Evolutionary conservation across 352 stramenopile genomes (phyloP).

Genomic region (Pythium folliculosum): DNA sequence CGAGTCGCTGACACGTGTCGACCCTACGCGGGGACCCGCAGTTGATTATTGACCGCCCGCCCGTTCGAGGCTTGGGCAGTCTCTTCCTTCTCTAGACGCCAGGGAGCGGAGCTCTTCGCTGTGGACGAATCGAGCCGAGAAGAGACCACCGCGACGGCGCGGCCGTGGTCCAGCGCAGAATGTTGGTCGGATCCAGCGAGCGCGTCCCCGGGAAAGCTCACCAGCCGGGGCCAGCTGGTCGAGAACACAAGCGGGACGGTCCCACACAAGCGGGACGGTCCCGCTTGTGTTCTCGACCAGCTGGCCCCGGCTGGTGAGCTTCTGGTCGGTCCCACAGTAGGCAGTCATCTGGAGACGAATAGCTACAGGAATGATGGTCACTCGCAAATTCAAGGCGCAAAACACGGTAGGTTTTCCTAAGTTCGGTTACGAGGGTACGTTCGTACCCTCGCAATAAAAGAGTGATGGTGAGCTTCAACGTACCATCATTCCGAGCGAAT

Average conservation of each 20-base stretch:
- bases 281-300: too few species aligned
- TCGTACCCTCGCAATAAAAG: not conserved
- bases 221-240: too few species aligned
- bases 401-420: slow-evolving; percentile 1
- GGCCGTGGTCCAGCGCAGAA: too few species aligned
- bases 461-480: not conserved
- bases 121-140: not conserved
- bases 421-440: too few species aligned
- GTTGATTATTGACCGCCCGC: too few species aligned
- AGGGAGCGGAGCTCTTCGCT: slow-evolving; percentile 5
- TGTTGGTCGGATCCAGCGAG: too few species aligned
- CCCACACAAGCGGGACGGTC: too few species aligned
- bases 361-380: slow-evolving; percentile 14
- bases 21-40: too few species aligned
- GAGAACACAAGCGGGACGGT: too few species aligned
- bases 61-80: too few species aligned
- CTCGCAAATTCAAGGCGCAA: slow-evolving; percentile 5
- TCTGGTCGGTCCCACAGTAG: slow-evolving; percentile 4
- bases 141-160: not conserved
- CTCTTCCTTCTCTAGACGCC: too few species aligned
- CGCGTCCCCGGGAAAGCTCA: too few species aligned
- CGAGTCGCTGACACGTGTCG: slow-evolving; percentile 8
- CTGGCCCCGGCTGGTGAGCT: slow-evolving; percentile 7
- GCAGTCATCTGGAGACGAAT: slow-evolving; percentile 20
- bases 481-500: slow-evolving; percentile 1